Base-by-base conservation (phyloP, 371 early-diverging fungal genomes). In the Mortierella sp. region DNA sequence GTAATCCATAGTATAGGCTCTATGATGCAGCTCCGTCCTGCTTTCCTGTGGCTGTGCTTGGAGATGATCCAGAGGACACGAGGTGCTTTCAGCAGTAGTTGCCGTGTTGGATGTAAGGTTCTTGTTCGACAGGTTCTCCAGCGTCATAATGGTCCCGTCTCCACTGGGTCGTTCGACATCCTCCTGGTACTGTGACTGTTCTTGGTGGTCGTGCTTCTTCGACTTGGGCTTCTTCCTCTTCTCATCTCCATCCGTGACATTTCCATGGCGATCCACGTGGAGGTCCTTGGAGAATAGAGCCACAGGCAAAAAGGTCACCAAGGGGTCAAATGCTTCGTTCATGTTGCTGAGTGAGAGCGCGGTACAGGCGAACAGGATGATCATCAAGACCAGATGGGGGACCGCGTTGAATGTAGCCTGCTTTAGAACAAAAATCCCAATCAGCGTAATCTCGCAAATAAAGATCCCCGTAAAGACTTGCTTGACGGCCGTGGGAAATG, bases 391-490 rank as follows among this genome's bases (percentile, higher is more conserved):
- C 71, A 92, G 78, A 65, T 91, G 93, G 14, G 90, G 90, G 12
- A 74, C 48, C 63, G 88, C 46, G 1, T 86, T 78, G 14, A 83
- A 76, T 18, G 85, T 60, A 14, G 75, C 2, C 8, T 51, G n/a
- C 75, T 91, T 89, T 48, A 94, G 89, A 38, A 93, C 90, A 87
- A 95, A 94, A 54, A 96, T 83, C 35, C 95, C 94, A 76, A 94
- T 88, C 88, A 95, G 89, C 12, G 94, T 93, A 11, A 95, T 81
- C 86, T 95, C 92, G 76, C 91, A 93, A 38, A 95, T 92, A 63
- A 92, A 94, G 73, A 96, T 81, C 54, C 95, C 95, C 16, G 91
- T 89, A 76, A 91, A 94, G 41, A 93, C 89, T 76, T 96, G 95
- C 75, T 91, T 89, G 63, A 96, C 90, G 14, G 94, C 91, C 55